Conservation (phyloP, 371 early-diverging fungal genomes). For the Mucor plumbeus region DNA sequence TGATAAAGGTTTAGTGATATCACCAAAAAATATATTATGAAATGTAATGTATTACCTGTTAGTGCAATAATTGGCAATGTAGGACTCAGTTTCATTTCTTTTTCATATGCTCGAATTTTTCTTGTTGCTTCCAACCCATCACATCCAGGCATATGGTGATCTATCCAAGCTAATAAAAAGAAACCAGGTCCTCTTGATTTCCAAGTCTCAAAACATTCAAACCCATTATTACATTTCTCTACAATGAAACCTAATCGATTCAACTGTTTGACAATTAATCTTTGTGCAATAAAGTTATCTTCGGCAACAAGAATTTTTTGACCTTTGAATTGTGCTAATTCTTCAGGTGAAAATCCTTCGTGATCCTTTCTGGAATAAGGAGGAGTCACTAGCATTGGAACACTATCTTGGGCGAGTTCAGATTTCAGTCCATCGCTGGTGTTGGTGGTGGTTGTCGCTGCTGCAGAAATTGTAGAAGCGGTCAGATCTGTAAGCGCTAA, state of each 20-base stretch:
- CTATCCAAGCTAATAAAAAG: slow-evolving; percentile 48
- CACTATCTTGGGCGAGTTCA: neutral
- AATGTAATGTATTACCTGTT: slow-evolving; percentile 32
- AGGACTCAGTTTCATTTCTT: slow-evolving; percentile 23
- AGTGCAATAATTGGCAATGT: slow-evolving; percentile 50
- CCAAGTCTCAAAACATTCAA: slow-evolving; percentile 51
- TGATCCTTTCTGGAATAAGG: slow-evolving; percentile 23
- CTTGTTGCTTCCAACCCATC: slow-evolving; percentile 53
- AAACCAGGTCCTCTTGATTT: slow-evolving; percentile 39
- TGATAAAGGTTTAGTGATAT: neutral
- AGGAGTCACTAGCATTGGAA: slow-evolving; percentile 5
- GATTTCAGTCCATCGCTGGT: neutral
- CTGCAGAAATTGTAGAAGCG: neutral
- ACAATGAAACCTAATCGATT: slow-evolving; percentile 43
- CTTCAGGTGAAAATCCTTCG: slow-evolving; percentile 43
- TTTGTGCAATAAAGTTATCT: slow-evolving; percentile 50
- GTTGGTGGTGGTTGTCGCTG: neutral
- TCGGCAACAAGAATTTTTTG: slow-evolving; percentile 50
- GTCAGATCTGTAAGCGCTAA: neutral
- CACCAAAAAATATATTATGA: neutral
- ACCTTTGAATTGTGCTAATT: slow-evolving; percentile 46
- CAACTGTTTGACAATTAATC: slow-evolving; percentile 48
- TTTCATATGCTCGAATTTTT: slow-evolving; percentile 39
- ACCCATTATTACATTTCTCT: slow-evolving; percentile 49
- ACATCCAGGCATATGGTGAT: slow-evolving; percentile 58